Evolutionary conservation across 2,329 filamentous ascomycete genomes (phyloP), one percentile per base, ranked within the genome.

Genomic region (Aureobasidium sp.): DNA sequence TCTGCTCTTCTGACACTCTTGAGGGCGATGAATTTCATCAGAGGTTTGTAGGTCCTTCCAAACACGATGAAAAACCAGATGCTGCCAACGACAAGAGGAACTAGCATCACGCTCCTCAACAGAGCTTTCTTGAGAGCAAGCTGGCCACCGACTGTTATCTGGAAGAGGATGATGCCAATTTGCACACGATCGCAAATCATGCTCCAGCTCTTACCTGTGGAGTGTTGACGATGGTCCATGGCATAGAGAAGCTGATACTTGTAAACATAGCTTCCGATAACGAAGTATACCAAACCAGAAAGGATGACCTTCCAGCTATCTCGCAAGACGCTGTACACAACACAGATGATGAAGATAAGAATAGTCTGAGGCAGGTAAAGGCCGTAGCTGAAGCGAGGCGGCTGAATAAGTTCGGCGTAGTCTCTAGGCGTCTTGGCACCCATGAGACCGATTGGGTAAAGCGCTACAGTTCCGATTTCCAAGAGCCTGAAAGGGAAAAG

Each of bases 241-340:
- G 94, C 92, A 74, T 99, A 99, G 5, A 99, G 81, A 5, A 99
- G 81, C 78, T 99, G 95, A 76, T 99, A 99, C 74, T 97, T 97
- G 82, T 96, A 95, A 36, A 90, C 89, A 71, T 93, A 93, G 73
- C 90, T 89, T 24, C 92, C 92, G 15, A 96, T 83, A 24, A 84
- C 71, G 69, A 95, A 96, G 74, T 95, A 99, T 13, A 90, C 78
- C 53, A 93, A 78, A 3, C 94, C 94, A 53, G 93, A 87, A 10
- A 92, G 79, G 17, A 96, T 83, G 13, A 97, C 88, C 59, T 89
- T 81, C 77, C 87, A 95, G 0, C 92, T 94, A 53, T 83, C 82
- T 0, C 85, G 86, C 13, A 97, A 81, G 20, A 96, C 87, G 71
- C 90, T 95, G 79, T 99, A 99, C 7, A 97, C 92, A 44, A 96